phyloP scores from a whole-genome alignment of 106 monocot genomes.

The Cymbidium sinense region DNA sequence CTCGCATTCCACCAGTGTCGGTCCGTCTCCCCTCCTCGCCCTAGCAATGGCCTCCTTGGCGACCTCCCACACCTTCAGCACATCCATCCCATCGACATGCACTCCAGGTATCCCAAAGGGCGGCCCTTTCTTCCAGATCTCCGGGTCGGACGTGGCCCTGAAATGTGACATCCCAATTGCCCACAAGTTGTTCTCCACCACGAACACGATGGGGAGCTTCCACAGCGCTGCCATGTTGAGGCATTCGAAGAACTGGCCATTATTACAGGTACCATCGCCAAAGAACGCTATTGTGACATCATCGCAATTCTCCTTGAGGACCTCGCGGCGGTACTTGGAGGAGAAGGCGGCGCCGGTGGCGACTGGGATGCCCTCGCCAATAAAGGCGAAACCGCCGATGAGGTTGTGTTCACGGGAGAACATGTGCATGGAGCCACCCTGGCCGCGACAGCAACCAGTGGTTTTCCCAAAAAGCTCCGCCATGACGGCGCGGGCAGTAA shows the following conservation, averaged over 20 bases:
- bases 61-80: conserved; percentile 89
- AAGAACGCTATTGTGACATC: conserved; percentile 81
- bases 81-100: conserved; percentile 97
- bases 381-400: conserved; percentile 93
- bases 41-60: conserved; percentile 75
- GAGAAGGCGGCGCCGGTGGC: conserved; percentile 91
- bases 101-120: conserved; percentile 91
- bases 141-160: conserved; percentile 80
- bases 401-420: conserved; percentile 75
- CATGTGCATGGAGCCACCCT: conserved; percentile 99
- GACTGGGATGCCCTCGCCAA: conserved; percentile 95
- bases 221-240: conserved; percentile 97
- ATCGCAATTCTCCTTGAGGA: conserved; percentile 42
- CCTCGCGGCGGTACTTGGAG: conserved; percentile 75
- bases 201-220: conserved; percentile 99
- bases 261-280: conserved; percentile 94
- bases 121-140: conserved; percentile 94
- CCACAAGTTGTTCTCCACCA: conserved; percentile 98
- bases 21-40: conserved; percentile 93
- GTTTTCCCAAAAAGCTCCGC: conserved; percentile 95
- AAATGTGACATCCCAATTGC: conserved; percentile 94
- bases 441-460: conserved; percentile 98
- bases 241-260: conserved; percentile 98
- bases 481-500: conserved; percentile 77
- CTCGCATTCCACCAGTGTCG: conserved; percentile 88